These are phyloP conservation scores for Melaleuca quinquenervia DNA, from an alignment of 345 rosid species.

Conservation along the genomic window DNA sequence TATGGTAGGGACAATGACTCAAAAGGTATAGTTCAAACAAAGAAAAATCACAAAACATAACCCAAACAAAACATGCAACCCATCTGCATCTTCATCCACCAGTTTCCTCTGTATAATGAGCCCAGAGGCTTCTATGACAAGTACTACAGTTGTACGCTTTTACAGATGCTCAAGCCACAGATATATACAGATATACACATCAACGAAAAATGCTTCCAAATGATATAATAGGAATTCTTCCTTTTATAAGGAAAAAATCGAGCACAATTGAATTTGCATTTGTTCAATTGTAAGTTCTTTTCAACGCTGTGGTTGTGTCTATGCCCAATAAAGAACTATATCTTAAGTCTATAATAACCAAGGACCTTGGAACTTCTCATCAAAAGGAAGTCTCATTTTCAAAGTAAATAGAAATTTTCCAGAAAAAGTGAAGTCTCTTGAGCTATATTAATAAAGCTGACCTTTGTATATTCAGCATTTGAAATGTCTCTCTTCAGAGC, in stretches of 20 bases:
- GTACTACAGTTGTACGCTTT: background rate
- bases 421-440: background rate
- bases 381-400: background rate
- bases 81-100: background rate
- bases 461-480: slow-evolving; percentile 52
- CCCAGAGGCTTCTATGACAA: background rate
- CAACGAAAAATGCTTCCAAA: background rate
- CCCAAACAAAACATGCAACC: background rate
- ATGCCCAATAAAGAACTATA: background rate
- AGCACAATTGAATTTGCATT: background rate
- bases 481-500: slow-evolving; percentile 32
- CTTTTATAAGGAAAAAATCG: background rate
- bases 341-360: background rate
- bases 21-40: background rate
- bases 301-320: background rate
- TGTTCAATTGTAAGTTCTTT: background rate
- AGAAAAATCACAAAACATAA: background rate
- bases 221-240: background rate
- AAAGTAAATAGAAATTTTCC: background rate
- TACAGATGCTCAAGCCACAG: background rate
- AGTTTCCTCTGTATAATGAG: background rate
- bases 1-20: background rate
- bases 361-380: background rate
- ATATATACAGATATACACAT: background rate
- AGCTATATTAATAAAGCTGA: slow-evolving; percentile 4